A percentile compares a stretch with the other conserved stretches of the same genome.
These are phyloP conservation scores for Ramaria sp. DNA, from an alignment of 768 basidiomycete species.

Conservation along the genomic window DNA sequence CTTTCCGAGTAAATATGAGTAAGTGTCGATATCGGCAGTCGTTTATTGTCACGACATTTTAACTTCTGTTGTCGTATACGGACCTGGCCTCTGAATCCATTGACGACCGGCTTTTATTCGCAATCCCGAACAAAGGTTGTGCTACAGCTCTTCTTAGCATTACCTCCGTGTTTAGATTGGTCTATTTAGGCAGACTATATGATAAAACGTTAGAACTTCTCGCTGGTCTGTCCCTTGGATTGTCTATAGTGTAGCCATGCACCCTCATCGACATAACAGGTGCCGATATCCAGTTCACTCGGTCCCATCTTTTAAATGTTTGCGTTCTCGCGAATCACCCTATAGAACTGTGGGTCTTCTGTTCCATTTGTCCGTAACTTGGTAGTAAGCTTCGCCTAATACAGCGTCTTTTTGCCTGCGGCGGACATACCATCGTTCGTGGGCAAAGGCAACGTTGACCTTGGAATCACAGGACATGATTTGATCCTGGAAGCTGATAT, in stretches of 20 bases:
- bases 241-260: not conserved
- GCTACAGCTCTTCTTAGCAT: too few species aligned
- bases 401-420: constrained; percentile 96
- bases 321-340: constrained; percentile 88
- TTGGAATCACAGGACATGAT: constrained; percentile 98
- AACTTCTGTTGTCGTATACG: too few species aligned
- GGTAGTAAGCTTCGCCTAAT: constrained; percentile 5
- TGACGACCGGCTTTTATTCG: too few species aligned
- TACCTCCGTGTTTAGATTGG: too few species aligned
- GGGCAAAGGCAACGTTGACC: constrained; percentile 91
- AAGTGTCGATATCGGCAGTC: too few species aligned
- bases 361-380: not conserved
- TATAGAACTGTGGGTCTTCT: constrained; percentile 73
- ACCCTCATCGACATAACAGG: constrained; percentile 33
- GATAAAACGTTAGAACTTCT: constrained; percentile 85
- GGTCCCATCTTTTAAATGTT: constrained; percentile 82
- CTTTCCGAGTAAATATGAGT: too few species aligned
- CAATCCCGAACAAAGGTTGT: too few species aligned
- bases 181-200: constrained; percentile 84
- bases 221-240: constrained; percentile 45
- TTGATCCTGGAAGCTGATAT: constrained; percentile 88
- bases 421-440: constrained; percentile 98
- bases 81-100: too few species aligned
- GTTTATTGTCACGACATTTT: too few species aligned
- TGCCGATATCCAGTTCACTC: constrained; percentile 91